A percentile compares a stretch with the other conserved stretches of the same genome.
Conservation (phyloP, 1,284 basidiomycete genomes). For the Ustilago lituana region DNA sequence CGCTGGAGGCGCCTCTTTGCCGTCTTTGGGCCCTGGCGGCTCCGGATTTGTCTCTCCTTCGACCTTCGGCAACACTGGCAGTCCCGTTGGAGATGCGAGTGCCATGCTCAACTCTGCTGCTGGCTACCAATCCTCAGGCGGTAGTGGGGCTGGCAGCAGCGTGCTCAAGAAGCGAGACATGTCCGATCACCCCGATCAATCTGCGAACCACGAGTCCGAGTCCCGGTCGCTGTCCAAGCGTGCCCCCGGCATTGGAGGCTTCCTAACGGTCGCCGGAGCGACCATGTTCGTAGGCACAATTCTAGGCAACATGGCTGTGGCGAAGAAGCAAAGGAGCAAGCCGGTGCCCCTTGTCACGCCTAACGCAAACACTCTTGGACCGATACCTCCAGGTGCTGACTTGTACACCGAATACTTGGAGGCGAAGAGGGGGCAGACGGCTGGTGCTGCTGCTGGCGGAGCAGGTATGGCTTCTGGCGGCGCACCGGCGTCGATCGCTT, state of each 20-base stretch:
- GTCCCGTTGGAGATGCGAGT: too few species aligned
- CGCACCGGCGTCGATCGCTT: neutral
- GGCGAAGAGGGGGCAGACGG: slow-evolving; percentile 4
- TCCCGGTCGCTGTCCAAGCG: slow-evolving; percentile 22
- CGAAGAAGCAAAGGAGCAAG: slow-evolving; percentile 22
- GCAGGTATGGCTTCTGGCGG: neutral
- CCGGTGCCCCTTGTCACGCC: slow-evolving; percentile 36
- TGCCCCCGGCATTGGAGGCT: slow-evolving; percentile 6
- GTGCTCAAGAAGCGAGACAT: slow-evolving; percentile 27
- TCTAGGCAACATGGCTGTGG: slow-evolving; percentile 5
- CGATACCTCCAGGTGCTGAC: slow-evolving; percentile 31
- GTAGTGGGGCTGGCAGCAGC: neutral
- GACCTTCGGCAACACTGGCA: too few species aligned
- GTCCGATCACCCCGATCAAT: neutral
- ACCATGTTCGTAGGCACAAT: slow-evolving; percentile 35
- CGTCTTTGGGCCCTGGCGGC: too few species aligned
- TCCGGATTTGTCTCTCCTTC: too few species aligned
- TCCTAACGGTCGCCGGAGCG: slow-evolving; percentile 19
- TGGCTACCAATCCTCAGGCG: slow-evolving; percentile 7
- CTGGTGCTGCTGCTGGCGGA: neutral
- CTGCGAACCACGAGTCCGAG: neutral
- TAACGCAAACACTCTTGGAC: slow-evolving; percentile 17
- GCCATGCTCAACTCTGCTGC: slow-evolving; percentile 26
- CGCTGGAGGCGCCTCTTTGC: neutral
- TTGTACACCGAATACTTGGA: slow-evolving; percentile 23